Conservation (phyloP, 129 eudicot genomes). For the Lactuca saligna region DNA sequence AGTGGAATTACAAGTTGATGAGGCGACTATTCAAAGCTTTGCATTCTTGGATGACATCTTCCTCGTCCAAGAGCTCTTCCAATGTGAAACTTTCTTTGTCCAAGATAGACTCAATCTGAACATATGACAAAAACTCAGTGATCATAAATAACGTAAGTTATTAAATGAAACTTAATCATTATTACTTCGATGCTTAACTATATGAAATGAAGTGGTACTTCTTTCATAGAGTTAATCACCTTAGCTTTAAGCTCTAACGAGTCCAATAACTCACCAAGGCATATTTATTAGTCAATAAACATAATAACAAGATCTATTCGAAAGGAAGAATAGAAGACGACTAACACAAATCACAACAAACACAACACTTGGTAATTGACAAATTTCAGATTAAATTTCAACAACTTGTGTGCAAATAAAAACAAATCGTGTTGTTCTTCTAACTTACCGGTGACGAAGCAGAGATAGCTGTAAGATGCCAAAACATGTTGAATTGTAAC, state of each 20-base stretch:
- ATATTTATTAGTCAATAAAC: background rate
- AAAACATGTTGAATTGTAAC: constrained; percentile 51
- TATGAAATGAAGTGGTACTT: background rate
- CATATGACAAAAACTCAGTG: constrained; percentile 10
- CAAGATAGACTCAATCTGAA: constrained; percentile 68
- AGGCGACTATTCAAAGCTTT: constrained; percentile 87
- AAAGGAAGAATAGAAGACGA: background rate
- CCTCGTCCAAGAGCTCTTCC: constrained; percentile 97
- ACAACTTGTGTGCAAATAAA: background rate
- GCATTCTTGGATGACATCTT: constrained; percentile 98
- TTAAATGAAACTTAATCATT: no score
- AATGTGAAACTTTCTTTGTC: constrained; percentile 84
- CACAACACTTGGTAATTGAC: constrained; percentile 10
- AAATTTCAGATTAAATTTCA: background rate
- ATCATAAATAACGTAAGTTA: constrained; percentile 10
- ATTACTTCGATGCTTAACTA: background rate
- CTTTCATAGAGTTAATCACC: background rate
- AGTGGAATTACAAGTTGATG: constrained; percentile 68
- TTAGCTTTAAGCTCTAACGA: constrained; percentile 3
- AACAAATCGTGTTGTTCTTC: background rate
- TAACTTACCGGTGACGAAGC: constrained; percentile 71
- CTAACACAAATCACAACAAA: constrained; percentile 11
- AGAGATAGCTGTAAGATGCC: constrained; percentile 73
- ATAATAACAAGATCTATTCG: constrained; percentile 8
- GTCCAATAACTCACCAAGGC: constrained; percentile 3